A percentile compares a stretch with the other conserved stretches of the same genome.
These are phyloP conservation scores for Pseudocercospora musae DNA, from an alignment of 2,329 filamentous ascomycete genomes.

Conservation along the genomic window DNA sequence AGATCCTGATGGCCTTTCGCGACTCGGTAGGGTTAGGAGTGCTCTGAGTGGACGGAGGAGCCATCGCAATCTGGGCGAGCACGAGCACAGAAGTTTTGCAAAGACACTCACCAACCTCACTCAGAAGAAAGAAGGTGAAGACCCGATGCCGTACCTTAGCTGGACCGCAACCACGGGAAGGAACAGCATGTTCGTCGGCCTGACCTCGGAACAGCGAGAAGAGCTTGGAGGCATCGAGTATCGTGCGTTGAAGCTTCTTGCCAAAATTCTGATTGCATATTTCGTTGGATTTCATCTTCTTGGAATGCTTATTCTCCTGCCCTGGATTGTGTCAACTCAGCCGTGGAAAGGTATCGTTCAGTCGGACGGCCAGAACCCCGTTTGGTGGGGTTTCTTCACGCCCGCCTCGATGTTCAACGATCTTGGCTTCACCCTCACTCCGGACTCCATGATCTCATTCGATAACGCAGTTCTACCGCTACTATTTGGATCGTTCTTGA, in stretches of 20 bases:
- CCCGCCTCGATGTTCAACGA: slow-evolving; percentile 88
- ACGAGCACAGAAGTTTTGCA: slow-evolving; percentile 30
- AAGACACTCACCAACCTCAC: slow-evolving; percentile 60
- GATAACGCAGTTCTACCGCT: slow-evolving; percentile 71
- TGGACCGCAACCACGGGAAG: slow-evolving; percentile 89
- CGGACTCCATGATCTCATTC: slow-evolving; percentile 92
- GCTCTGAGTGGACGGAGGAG: slow-evolving; percentile 11
- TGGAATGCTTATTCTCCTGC: slow-evolving; percentile 68
- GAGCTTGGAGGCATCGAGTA: slow-evolving; percentile 97
- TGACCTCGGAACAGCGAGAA: slow-evolving; percentile 87
- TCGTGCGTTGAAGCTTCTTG: slow-evolving; percentile 81
- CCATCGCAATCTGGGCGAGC: slow-evolving; percentile 10
- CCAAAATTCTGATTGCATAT: slow-evolving; percentile 71
- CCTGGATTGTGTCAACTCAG: slow-evolving; percentile 70
- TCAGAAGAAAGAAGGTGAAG: slow-evolving; percentile 50
- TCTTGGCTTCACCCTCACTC: slow-evolving; percentile 86
- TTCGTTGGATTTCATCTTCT: slow-evolving; percentile 80
- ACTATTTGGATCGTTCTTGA: slow-evolving; percentile 76
- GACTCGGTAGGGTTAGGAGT: slow-evolving; percentile 2
- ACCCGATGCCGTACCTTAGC: slow-evolving; percentile 81
- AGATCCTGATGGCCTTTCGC: background rate
- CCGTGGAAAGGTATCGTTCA: slow-evolving; percentile 66
- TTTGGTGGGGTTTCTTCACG: slow-evolving; percentile 93
- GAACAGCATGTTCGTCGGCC: slow-evolving; percentile 86
- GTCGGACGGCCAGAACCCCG: slow-evolving; percentile 56